Conservation (phyloP, 306 rosid species). For the Trifolium pratense region DNA sequence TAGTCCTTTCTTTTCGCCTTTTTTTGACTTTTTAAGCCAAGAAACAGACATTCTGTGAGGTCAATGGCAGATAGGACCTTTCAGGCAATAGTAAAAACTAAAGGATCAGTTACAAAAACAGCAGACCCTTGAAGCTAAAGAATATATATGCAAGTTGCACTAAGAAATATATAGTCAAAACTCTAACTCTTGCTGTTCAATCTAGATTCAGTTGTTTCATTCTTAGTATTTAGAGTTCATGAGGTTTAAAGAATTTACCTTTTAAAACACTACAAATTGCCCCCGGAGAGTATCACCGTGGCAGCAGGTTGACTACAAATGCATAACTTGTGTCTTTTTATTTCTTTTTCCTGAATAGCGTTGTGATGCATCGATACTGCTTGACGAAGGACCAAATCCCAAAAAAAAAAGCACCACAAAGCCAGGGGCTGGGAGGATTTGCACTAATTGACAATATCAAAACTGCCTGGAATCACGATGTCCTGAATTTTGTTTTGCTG, state of each 20-base stretch:
- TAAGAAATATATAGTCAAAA: background rate
- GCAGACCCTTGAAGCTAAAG: background rate
- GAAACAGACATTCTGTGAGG: background rate
- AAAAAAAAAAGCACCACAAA: constrained; percentile 72
- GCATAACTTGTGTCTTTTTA: background rate
- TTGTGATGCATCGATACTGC: constrained; percentile 81
- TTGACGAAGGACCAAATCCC: constrained; percentile 67
- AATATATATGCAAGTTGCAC: background rate
- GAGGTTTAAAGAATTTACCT: background rate
- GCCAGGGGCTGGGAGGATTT: constrained; percentile 65
- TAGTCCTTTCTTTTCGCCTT: background rate
- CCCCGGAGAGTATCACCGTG: too few relatives aligned
- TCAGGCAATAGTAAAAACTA: background rate
- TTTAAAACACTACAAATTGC: background rate
- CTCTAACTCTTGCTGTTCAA: background rate
- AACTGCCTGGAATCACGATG: constrained; percentile 60
- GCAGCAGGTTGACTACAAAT: too few relatives aligned
- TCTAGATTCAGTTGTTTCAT: background rate
- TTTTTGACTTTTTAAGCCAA: background rate
- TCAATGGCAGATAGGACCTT: background rate
- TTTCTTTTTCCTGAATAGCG: constrained; percentile 48
- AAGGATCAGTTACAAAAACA: background rate
- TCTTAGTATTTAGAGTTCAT: background rate
- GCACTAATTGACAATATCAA: constrained; percentile 65
- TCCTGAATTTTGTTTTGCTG: constrained; percentile 77